Conservation (phyloP, 768 basidiomycete species). For the Boletus speciosus region DNA sequence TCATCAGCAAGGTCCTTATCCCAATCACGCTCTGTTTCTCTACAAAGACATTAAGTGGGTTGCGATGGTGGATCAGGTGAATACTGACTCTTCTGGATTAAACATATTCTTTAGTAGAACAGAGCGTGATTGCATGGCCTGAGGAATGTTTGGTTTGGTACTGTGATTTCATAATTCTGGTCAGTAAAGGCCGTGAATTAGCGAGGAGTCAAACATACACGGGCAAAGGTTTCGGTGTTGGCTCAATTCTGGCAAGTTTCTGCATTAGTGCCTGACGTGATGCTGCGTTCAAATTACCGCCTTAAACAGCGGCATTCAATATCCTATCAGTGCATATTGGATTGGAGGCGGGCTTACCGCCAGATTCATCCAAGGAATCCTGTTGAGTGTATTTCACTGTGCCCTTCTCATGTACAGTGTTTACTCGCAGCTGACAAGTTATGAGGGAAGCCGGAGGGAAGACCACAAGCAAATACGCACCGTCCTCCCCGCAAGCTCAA, state of each 20-base stretch:
- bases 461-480: slow-evolving; percentile 40
- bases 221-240: slow-evolving; percentile 55
- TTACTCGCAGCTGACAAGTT: slow-evolving; percentile 66
- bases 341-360: slow-evolving; percentile 49
- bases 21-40: slow-evolving; percentile 96
- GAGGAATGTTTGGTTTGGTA: slow-evolving; percentile 73
- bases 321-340: neutral
- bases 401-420: slow-evolving; percentile 91
- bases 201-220: slow-evolving; percentile 43
- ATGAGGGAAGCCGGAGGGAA: slow-evolving; percentile 14
- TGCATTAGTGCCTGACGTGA: slow-evolving; percentile 99
- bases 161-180: slow-evolving; percentile 35
- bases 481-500: slow-evolving; percentile 92
- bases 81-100: slow-evolving; percentile 85
- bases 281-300: slow-evolving; percentile 96
- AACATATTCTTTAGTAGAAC: slow-evolving; percentile 96
- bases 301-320: slow-evolving; percentile 38
- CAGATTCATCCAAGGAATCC: slow-evolving; percentile 84
- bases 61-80: slow-evolving; percentile 1
- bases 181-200: slow-evolving; percentile 8
- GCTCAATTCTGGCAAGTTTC: slow-evolving; percentile 96
- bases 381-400: slow-evolving; percentile 69
- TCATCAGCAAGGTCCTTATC: slow-evolving; percentile 95
- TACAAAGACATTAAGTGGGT: slow-evolving; percentile 30
- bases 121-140: slow-evolving; percentile 84